Evolutionary conservation across 441 rosid genomes (phyloP).

Genomic region (Eutrema salsugineum): DNA sequence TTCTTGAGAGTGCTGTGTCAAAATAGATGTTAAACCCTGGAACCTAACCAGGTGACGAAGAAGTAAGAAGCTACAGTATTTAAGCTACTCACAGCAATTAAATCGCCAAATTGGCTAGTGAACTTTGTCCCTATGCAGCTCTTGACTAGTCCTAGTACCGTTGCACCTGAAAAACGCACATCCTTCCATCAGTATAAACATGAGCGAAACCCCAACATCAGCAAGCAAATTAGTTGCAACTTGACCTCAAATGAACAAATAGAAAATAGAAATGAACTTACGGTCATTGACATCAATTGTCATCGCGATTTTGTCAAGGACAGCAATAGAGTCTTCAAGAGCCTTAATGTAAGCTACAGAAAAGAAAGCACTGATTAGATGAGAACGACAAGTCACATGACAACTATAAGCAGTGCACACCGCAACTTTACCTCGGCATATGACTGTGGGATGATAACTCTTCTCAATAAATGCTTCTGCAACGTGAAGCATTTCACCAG

Average conservation of each 20-base stretch:
- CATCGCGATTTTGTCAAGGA: constrained; percentile 84
- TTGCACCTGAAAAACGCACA: constrained; percentile 46
- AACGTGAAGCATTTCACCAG: constrained; percentile 98
- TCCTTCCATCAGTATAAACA: background rate
- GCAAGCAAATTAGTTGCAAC: background rate
- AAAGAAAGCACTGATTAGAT: background rate
- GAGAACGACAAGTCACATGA: background rate
- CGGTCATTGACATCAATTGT: constrained; percentile 71
- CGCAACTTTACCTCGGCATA: constrained; percentile 64
- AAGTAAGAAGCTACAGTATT: background rate
- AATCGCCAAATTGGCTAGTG: constrained; percentile 89
- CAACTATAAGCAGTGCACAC: background rate
- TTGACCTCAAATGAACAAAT: background rate
- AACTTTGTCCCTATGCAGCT: constrained; percentile 96
- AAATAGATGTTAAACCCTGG: background rate
- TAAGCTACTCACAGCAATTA: constrained; percentile 71
- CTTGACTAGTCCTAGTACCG: constrained; percentile 73
- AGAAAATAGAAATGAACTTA: constrained; percentile 34
- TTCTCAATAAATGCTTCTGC: constrained; percentile 90
- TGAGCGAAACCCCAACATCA: background rate
- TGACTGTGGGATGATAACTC: constrained; percentile 88
- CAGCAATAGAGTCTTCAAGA: constrained; percentile 81
- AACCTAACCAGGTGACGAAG: background rate
- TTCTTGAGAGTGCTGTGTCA: background rate
- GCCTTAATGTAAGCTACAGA: constrained; percentile 86